Percentiles rank a stretch among this genome's conserved stretches.
These are phyloP conservation scores for Sorghum bicolor DNA, from an alignment of 176 grass and related monocot species.

Conservation along the genomic window Sorghum_bicolor_NCBIv3 NC_012876.2:62036501-62037000, in stretches of 20 bases:
- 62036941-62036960: too few species aligned
- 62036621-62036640: background rate
- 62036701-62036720: background rate
- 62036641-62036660: background rate
- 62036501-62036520: too few species aligned
- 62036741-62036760: background rate
- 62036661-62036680: background rate
- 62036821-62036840: too few species aligned
- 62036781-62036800: background rate
- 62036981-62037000: too few species aligned
- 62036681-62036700: background rate
- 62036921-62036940: too few species aligned
- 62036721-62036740: background rate
- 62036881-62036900: too few species aligned
- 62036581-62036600: background rate
- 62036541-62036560: background rate
- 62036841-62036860: too few species aligned
- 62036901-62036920: too few species aligned
- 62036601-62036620: background rate
- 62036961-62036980: too few species aligned
- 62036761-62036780: background rate
- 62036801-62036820: conserved; percentile 18
- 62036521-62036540: too few species aligned
- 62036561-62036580: background rate
- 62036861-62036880: too few species aligned